Base-by-base conservation (phyloP, 169 alveolate species). In the Cryptosporidium meleagridis region DNA sequence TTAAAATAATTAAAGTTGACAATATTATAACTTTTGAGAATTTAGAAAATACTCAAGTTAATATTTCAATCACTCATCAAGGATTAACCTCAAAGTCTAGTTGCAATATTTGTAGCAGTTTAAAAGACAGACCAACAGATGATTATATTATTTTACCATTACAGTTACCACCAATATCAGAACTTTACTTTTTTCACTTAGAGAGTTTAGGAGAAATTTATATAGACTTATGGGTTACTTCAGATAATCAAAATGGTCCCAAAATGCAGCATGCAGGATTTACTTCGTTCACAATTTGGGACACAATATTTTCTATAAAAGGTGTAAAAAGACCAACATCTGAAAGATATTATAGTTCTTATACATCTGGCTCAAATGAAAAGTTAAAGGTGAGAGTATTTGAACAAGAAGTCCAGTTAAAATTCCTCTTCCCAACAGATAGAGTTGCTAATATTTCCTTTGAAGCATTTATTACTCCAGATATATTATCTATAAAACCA, bases 211-310 rank as follows among this genome's bases (percentile, higher is more conserved):
- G 68, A 33, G 89, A 80, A 21, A 51, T 80, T 45, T 80, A 80
- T 45, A 67, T 80, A 41, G 89, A 80, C 41, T 21, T 80, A 14
- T 80, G 89, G 89, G 89, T 65, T 61, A 44, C 48, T 18, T 80
- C 89, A 67, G 62, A 41, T n/a, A 41, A 80, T 29, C 52, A 26
- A 14, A 69, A 21, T 14, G n/a, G 21, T 12, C 26, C 73, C n/a
- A 80, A 65, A 21, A 45, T 48, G 29, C 75, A 80, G 16, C 89
- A 80, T 80, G 89, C 80, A 14, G 89, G 89, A n/a, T 80, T 31
- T 80, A 80, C 89, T 29, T 80, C 89, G 12, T 80, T 80, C 41
- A 80, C 89, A 31, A 80, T 80, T 23, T 80, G 89, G 89, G 89
- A 80, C 68, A 80, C 89, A 23, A 62, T 80, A 10, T 80, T 44